Conservation (phyloP, 2,329 filamentous ascomycete genomes). For the Aspergillus cejpii region DNA sequence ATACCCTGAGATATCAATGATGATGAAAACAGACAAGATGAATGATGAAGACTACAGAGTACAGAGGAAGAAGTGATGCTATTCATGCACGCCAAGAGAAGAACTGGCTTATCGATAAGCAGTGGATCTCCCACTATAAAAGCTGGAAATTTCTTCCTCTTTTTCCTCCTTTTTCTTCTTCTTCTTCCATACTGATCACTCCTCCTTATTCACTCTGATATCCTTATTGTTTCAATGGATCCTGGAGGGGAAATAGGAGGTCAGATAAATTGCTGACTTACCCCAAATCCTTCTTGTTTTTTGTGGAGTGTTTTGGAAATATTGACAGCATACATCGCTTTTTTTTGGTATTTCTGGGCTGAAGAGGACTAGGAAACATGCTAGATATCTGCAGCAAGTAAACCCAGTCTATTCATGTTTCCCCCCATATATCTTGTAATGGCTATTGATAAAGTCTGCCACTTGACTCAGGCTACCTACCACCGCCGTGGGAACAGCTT, state of each 20-base stretch:
- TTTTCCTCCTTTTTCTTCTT: conserved; percentile 25
- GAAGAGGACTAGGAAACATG: background rate
- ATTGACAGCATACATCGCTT: conserved; percentile 39
- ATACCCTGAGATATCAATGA: background rate
- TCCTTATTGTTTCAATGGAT: conserved; percentile 34
- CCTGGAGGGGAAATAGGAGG: conserved; percentile 45
- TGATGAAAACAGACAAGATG: background rate
- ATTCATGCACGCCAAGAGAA: conserved; percentile 9
- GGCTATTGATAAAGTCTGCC: conserved; percentile 34
- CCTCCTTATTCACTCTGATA: conserved; percentile 46
- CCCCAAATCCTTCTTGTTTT: conserved; percentile 39
- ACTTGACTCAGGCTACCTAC: conserved; percentile 54
- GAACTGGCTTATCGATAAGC: conserved; percentile 33
- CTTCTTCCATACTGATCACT: conserved; percentile 34
- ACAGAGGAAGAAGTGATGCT: conserved; percentile 6
- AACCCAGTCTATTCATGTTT: background rate
- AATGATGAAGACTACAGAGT: background rate
- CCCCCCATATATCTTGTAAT: conserved; percentile 1
- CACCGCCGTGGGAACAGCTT: conserved; percentile 48
- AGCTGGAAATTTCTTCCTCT: conserved; percentile 18
- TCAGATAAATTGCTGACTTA: conserved; percentile 42
- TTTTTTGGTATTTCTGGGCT: conserved; percentile 1
- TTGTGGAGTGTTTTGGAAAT: conserved; percentile 45
- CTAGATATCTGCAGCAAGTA: background rate
- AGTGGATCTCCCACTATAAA: conserved; percentile 21